Evolutionary conservation across 805 yeast species (phyloP).

Genomic region (Naumovozyma baii): DNA sequence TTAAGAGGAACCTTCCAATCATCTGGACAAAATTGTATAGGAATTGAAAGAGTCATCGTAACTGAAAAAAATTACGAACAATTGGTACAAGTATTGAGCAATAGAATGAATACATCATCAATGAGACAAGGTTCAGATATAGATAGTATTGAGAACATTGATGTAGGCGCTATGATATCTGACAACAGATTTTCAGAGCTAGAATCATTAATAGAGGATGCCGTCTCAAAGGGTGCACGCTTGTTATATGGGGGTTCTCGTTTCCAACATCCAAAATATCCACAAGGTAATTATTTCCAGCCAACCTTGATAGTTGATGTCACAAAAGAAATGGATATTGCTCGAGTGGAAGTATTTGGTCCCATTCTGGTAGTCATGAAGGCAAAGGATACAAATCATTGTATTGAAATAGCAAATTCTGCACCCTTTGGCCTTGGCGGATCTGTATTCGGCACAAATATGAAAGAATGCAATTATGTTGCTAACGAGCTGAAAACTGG

Average conservation of each 20-base stretch:
- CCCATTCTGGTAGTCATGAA: constrained; percentile 77
- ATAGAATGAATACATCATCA: constrained; percentile 40
- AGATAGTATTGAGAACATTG: constrained; percentile 82
- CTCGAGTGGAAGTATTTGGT: constrained; percentile 88
- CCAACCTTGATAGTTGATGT: constrained; percentile 88
- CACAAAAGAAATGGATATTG: constrained; percentile 63
- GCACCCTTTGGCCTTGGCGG: constrained; percentile 88
- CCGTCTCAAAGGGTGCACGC: constrained; percentile 73
- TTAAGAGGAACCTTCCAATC: constrained; percentile 96
- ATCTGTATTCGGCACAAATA: constrained; percentile 71
- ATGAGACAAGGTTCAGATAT: constrained; percentile 83
- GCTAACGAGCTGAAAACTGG: constrained; percentile 67
- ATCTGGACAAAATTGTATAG: constrained; percentile 96
- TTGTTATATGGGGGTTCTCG: constrained; percentile 74
- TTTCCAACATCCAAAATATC: constrained; percentile 80
- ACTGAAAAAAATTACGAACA: constrained; percentile 57
- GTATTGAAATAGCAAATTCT: constrained; percentile 68
- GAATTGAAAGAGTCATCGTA: constrained; percentile 88
- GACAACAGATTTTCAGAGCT: constrained; percentile 61
- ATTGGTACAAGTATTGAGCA: constrained; percentile 46
- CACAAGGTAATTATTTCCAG: constrained; percentile 86
- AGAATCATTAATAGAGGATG: constrained; percentile 59
- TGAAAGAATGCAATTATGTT: constrained; percentile 47
- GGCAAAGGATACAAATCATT: constrained; percentile 57
- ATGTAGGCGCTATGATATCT: constrained; percentile 92